Evolutionary conservation across 148 eudicot species (phyloP).

Genomic region (Agrostemma githago): DNA sequence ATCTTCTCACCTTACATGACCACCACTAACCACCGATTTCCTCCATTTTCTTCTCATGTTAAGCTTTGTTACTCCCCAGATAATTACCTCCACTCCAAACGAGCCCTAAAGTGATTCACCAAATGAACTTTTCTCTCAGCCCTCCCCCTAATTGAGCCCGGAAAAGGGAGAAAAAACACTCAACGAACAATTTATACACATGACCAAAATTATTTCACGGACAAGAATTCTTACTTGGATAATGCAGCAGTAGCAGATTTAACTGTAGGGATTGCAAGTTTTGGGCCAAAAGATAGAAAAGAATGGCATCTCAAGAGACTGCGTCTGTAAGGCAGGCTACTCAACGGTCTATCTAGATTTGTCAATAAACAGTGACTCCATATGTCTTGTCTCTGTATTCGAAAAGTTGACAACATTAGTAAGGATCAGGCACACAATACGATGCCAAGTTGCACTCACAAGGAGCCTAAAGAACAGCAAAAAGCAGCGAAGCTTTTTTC

Average conservation of each 20-base stretch:
- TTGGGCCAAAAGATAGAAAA: slow-evolving; percentile 39
- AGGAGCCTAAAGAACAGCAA: background rate
- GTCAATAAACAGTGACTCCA: slow-evolving; percentile 39
- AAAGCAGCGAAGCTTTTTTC: background rate
- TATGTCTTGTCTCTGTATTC: slow-evolving; percentile 45
- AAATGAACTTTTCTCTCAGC: background rate
- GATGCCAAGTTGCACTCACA: slow-evolving; percentile 4
- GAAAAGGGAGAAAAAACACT: background rate
- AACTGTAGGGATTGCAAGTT: slow-evolving; percentile 32
- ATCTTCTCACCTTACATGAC: too few relatives aligned
- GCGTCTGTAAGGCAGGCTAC: slow-evolving; percentile 32
- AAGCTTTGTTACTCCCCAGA: too few relatives aligned
- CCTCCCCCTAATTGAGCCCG: background rate
- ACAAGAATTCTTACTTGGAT: slow-evolving; percentile 41
- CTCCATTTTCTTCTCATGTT: too few relatives aligned
- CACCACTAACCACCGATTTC: too few relatives aligned
- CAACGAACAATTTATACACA: background rate
- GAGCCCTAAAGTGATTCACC: background rate
- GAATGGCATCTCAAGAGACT: slow-evolving; percentile 47
- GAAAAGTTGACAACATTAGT: slow-evolving; percentile 5
- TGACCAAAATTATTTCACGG: background rate
- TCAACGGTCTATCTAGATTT: slow-evolving; percentile 33
- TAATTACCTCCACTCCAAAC: too few relatives aligned
- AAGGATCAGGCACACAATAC: background rate
- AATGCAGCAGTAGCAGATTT: slow-evolving; percentile 55